Percentiles rank a stretch among this genome's conserved stretches.
phyloP scores from a whole-genome alignment of 208 protist species.

The Trypanosoma vivax region DNA sequence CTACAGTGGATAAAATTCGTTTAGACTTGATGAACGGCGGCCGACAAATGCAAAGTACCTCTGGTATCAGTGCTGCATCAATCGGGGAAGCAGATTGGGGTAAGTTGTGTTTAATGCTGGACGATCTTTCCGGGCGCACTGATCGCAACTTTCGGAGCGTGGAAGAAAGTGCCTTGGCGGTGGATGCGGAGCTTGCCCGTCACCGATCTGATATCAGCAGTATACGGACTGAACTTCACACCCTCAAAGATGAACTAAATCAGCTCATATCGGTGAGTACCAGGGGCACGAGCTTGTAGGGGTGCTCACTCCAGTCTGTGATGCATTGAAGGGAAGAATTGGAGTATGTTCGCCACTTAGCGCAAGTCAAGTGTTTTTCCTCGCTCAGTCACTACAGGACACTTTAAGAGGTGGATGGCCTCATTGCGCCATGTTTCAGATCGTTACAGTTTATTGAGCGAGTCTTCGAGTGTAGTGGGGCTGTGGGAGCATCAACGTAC shows the following conservation, averaged over 20 bases:
- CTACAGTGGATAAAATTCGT: constrained; percentile 25
- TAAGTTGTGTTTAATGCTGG: constrained; percentile 47
- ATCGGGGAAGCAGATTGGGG: not conserved
- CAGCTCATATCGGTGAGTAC: too few relatives aligned
- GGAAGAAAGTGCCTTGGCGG: constrained; percentile 65
- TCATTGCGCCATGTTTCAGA: too few relatives aligned
- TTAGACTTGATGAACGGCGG: constrained; percentile 6
- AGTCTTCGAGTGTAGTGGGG: too few relatives aligned
- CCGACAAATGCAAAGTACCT: not conserved
- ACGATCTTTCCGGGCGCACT: constrained; percentile 74
- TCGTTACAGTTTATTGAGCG: too few relatives aligned
- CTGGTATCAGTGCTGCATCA: not conserved
- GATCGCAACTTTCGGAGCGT: constrained; percentile 81
- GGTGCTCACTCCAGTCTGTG: too few relatives aligned
- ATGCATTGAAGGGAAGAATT: too few relatives aligned
- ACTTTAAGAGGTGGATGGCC: too few relatives aligned
- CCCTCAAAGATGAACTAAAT: constrained; percentile 39
- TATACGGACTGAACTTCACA: constrained; percentile 28
- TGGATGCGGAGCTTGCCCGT: constrained; percentile 59
- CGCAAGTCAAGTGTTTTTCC: too few relatives aligned
- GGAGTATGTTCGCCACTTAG: too few relatives aligned
- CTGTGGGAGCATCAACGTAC: too few relatives aligned
- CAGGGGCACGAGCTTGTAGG: too few relatives aligned
- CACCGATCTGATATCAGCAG: constrained; percentile 32
- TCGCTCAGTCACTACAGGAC: too few relatives aligned